A percentile compares a stretch with the other conserved stretches of the same genome.
These are phyloP conservation scores for Candida gorgasii DNA, from an alignment of 805 yeast species.

Conservation along the genomic window DNA sequence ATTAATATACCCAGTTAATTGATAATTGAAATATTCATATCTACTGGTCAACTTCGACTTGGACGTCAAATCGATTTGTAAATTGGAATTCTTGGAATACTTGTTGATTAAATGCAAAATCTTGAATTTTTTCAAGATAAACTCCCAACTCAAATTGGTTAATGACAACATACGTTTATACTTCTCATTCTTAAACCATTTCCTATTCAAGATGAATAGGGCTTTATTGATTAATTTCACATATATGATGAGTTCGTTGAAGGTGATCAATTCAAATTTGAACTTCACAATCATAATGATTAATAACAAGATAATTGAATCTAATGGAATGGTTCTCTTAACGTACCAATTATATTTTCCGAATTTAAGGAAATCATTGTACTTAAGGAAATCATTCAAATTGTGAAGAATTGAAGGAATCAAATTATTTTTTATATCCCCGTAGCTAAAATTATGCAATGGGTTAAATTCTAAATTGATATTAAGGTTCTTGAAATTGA, in stretches of 20 bases:
- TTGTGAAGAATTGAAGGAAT: constrained; percentile 59
- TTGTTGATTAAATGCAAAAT: constrained; percentile 31
- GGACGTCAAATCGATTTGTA: constrained; percentile 14
- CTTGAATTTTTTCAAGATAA: constrained; percentile 35
- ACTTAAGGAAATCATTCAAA: constrained; percentile 53
- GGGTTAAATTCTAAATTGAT: constrained; percentile 39
- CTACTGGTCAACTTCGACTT: constrained; percentile 20
- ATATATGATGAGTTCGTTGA: constrained; percentile 37
- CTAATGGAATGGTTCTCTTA: constrained; percentile 60
- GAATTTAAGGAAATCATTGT: constrained; percentile 52
- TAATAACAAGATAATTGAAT: constrained; percentile 53
- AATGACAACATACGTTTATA: constrained; percentile 46
- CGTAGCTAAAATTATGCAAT: constrained; percentile 46
- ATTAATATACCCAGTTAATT: constrained; percentile 38
- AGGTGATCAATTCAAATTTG: constrained; percentile 41
- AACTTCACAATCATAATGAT: constrained; percentile 56
- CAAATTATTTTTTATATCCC: constrained; percentile 51
- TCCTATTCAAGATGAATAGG: constrained; percentile 41
- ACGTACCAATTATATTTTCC: constrained; percentile 63
- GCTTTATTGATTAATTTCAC: constrained; percentile 44
- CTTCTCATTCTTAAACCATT: constrained; percentile 48
- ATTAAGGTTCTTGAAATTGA: constrained; percentile 31
- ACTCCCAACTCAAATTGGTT: constrained; percentile 45
- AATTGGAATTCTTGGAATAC: constrained; percentile 21
- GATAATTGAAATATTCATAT: constrained; percentile 41